phyloP scores from a whole-genome alignment of 148 eudicot species.

The Cornus controversa region DNA sequence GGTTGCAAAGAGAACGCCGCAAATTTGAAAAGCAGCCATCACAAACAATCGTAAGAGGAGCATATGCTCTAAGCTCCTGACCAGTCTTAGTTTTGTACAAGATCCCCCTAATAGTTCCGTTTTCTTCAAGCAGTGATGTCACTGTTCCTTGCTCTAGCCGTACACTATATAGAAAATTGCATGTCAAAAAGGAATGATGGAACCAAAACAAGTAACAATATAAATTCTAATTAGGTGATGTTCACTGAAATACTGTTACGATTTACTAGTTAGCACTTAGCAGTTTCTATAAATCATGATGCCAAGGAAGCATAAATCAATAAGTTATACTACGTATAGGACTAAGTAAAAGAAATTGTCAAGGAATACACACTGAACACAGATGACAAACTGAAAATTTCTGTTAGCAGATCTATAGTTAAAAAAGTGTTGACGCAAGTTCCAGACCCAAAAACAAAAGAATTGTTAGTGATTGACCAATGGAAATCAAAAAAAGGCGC shows the following conservation, averaged over 20 bases:
- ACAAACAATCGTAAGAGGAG: slow-evolving; percentile 56
- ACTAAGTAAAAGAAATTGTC: neutral
- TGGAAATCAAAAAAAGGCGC: neutral
- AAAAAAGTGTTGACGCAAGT: no score
- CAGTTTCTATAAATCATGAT: neutral
- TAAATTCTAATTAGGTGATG: neutral
- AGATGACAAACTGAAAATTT: no score
- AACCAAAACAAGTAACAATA: slow-evolving; percentile 1
- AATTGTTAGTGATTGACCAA: neutral
- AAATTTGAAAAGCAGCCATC: slow-evolving; percentile 57
- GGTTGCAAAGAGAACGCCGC: slow-evolving; percentile 50
- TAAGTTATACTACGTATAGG: no score
- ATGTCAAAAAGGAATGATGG: neutral
- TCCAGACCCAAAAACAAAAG: neutral
- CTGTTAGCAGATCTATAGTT: neutral
- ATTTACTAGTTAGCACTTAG: neutral
- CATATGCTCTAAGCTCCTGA: slow-evolving; percentile 40
- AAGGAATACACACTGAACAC: neutral
- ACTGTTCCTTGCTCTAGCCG: slow-evolving; percentile 52
- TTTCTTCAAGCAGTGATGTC: slow-evolving; percentile 48
- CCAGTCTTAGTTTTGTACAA: slow-evolving; percentile 45
- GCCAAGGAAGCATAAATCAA: neutral
- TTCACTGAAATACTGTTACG: neutral
- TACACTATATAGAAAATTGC: slow-evolving; percentile 27
- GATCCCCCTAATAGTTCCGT: slow-evolving; percentile 47